Base-by-base conservation (phyloP, 2,329 filamentous ascomycete genomes). In the Colletotrichum euphorbiae region DNA sequence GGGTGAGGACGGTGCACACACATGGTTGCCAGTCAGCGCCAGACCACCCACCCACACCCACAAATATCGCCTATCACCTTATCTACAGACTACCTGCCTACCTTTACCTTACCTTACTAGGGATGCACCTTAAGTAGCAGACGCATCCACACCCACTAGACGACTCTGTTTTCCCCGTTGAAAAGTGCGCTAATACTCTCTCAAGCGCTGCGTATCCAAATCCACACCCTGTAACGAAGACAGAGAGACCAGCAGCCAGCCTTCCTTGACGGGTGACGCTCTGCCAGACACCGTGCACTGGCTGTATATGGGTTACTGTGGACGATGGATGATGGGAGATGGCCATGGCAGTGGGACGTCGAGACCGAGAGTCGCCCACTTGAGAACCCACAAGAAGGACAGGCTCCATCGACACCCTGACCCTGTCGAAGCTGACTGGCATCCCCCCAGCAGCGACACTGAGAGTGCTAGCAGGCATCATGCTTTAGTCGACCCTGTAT, bases 241-340 rank as follows among this genome's bases (percentile, higher is more conserved):
- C 40, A 67, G 33, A 52, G 59, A 33, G 51, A 54, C 60, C 45
- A 65, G 58, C 40, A 46, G 61, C 65, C 60, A 68, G 65, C 59
- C 64, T 67, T 52, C 59, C 60, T 38, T 67, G 64, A 67, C 52
- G 59, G 59, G 59, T 64, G 64, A 67, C 64, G 59, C 59, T 67
- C 43, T 45, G 40, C 59, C 59, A 46, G 51, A 64, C 64, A 63
- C 38, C 51, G 50, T 51, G 19, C 45, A 28, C 38, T 36, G 15
- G 57, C 57, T 61, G 36, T 31, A 51, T 6, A 42, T 38, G 50
- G 45, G 46, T 31, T 40, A 43, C 28, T 24, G 28, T 28, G 28
- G 46, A 28, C 12, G 33, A 33, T 24, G 51, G 51, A 40, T n/a
- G 8, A 42, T 46, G 50, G 51, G n/a, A 36, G 24, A 51, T 51